Conservation (phyloP, 805 yeast species). For the Saccharomycopsis fermentans region DNA sequence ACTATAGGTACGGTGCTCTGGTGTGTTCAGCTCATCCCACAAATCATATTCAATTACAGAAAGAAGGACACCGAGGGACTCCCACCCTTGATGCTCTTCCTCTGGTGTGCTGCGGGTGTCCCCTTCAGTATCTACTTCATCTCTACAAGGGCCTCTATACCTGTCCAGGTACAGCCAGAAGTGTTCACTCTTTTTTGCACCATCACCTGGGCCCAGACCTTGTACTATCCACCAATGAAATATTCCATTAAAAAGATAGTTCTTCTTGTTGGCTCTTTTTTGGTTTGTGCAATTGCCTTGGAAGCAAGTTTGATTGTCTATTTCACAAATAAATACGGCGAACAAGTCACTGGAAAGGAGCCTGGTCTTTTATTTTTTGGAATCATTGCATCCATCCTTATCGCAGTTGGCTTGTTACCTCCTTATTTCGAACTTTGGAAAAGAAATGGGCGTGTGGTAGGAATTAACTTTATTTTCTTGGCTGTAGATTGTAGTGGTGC, state of each 20-base stretch:
- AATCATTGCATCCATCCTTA: constrained; percentile 60
- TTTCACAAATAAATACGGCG: constrained; percentile 39
- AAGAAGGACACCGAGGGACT: constrained; percentile 77
- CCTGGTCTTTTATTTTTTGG: constrained; percentile 62
- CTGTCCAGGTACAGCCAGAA: constrained; percentile 82
- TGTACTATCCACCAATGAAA: constrained; percentile 62
- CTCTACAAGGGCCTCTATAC: constrained; percentile 58
- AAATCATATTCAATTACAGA: constrained; percentile 61
- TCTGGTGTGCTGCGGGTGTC: constrained; percentile 72
- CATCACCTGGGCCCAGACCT: constrained; percentile 57
- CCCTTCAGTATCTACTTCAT: constrained; percentile 84
- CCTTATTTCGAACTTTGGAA: constrained; percentile 81
- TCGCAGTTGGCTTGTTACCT: constrained; percentile 74
- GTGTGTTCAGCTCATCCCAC: constrained; percentile 90
- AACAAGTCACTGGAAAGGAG: constrained; percentile 49
- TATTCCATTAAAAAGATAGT: constrained; percentile 30
- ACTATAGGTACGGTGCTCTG: constrained; percentile 86
- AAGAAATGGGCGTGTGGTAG: constrained; percentile 75
- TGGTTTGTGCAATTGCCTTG: constrained; percentile 40
- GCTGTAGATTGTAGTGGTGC: constrained; percentile 77
- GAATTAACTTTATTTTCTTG: constrained; percentile 76
- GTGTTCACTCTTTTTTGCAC: constrained; percentile 62
- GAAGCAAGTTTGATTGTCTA: constrained; percentile 69
- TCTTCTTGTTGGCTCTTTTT: constrained; percentile 28
- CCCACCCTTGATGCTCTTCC: constrained; percentile 78